Conservation (phyloP, 169 alveolate species). For the Eimeria brunetti region DNA sequence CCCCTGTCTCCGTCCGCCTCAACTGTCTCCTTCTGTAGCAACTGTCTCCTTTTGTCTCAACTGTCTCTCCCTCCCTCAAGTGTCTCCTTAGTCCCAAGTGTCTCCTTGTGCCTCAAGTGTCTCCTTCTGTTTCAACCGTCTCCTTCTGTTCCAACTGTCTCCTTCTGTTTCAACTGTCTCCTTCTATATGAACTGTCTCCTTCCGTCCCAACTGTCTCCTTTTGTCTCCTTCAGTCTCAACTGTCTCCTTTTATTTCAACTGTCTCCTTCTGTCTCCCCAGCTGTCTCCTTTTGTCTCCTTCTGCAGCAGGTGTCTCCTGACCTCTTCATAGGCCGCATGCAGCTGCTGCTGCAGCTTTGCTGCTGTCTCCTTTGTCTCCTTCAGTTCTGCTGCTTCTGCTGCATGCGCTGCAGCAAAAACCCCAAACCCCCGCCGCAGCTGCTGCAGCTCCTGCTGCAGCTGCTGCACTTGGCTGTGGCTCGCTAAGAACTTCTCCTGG, state of each 20-base stretch:
- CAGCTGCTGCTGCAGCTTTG: not conserved
- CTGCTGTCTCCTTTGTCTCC: not conserved
- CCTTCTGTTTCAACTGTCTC: no score
- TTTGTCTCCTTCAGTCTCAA: not conserved
- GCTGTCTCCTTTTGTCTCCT: not conserved
- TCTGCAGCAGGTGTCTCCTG: not conserved
- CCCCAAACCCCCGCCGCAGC: not conserved
- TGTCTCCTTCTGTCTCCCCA: not conserved
- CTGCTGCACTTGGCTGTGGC: conserved; percentile 19
- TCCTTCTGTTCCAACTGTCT: no score
- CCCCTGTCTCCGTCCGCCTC: not conserved
- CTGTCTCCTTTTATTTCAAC: no score
- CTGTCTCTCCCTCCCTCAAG: not conserved
- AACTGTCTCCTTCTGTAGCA: no score
- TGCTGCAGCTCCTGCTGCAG: not conserved
- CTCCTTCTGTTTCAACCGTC: no score
- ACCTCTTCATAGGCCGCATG: conserved; percentile 6
- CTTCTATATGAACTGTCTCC: no score
- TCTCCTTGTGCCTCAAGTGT: no score
- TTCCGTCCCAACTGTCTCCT: conserved; percentile 3
- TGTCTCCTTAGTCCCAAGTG: not conserved
- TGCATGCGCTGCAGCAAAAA: not conserved
- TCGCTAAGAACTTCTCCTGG: conserved; percentile 2
- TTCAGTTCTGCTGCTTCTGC: not conserved
- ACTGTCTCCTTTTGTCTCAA: not conserved